phyloP scores from a whole-genome alignment of 2,329 filamentous ascomycete genomes.

The Xylaria multiplex region DNA sequence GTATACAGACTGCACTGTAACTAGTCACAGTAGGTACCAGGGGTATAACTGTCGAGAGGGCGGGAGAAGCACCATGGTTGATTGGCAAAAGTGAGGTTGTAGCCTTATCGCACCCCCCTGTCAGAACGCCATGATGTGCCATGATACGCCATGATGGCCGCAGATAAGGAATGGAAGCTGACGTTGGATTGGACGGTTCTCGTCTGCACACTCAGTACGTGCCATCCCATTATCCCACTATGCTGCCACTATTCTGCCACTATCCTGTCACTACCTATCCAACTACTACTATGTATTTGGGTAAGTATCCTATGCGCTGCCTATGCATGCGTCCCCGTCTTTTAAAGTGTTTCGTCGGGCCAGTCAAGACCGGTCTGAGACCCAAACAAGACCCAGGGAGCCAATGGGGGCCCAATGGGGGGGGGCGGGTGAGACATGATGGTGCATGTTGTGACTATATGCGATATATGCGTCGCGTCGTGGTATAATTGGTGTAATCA shows the following conservation, averaged over 20 bases:
- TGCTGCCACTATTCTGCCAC: no score
- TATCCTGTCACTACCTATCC: slow-evolving; percentile 1
- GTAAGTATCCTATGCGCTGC: no score
- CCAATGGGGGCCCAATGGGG: slow-evolving; percentile 23
- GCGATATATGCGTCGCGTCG: neutral
- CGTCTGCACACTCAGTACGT: slow-evolving; percentile 1
- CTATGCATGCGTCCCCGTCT: slow-evolving; percentile 28
- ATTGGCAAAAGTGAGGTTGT: slow-evolving; percentile 43
- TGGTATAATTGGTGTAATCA: neutral
- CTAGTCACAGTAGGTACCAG: no score
- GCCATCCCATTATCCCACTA: no score
- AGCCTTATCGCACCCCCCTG: slow-evolving; percentile 49
- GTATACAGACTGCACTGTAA: no score
- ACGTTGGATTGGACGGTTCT: slow-evolving; percentile 40
- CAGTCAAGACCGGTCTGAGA: slow-evolving; percentile 28
- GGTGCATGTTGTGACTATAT: slow-evolving; percentile 19
- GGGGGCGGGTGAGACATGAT: slow-evolving; percentile 28
- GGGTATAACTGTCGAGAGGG: no score
- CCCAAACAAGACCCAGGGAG: slow-evolving; percentile 16
- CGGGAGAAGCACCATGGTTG: slow-evolving; percentile 16
- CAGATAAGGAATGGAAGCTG: slow-evolving; percentile 43
- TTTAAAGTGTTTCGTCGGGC: slow-evolving; percentile 25
- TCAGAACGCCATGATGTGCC: slow-evolving; percentile 30
- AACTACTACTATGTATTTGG: neutral
- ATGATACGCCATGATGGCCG: slow-evolving; percentile 38